Percentiles rank a stretch among this genome's conserved stretches.
These are phyloP conservation scores for Camelina sativa DNA, from an alignment of 345 rosid species.

Conservation along the genomic window DNA sequence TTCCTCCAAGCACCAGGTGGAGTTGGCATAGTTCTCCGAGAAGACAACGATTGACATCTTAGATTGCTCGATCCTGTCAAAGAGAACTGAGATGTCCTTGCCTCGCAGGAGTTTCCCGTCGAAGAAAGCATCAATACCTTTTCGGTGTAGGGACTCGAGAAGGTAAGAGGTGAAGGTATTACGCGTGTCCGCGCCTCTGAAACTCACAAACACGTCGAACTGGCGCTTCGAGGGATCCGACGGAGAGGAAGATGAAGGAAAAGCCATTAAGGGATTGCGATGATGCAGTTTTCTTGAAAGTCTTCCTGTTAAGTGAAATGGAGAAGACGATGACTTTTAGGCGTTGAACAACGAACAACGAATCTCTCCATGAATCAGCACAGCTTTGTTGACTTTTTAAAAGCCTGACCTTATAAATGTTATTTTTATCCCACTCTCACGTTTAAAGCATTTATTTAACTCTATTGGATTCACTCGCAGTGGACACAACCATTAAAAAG, in stretches of 20 bases:
- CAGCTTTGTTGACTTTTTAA: slow-evolving; percentile 28
- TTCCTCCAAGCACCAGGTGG: slow-evolving; percentile 48
- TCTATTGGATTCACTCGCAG: too few relatives aligned
- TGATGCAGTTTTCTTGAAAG: neutral
- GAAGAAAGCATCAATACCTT: slow-evolving; percentile 34
- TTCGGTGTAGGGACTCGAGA: neutral
- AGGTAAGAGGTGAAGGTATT: slow-evolving; percentile 37
- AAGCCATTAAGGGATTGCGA: neutral
- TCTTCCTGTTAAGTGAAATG: neutral
- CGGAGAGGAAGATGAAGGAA: neutral
- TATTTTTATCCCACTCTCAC: neutral
- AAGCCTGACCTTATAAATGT: too few relatives aligned
- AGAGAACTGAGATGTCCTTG: slow-evolving; percentile 5
- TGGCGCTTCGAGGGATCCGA: neutral
- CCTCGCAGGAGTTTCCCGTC: slow-evolving; percentile 36
- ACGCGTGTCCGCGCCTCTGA: slow-evolving; percentile 42
- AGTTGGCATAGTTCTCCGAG: slow-evolving; percentile 41
- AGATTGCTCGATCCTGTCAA: slow-evolving; percentile 37
- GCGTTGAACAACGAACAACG: too few relatives aligned
- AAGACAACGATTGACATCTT: slow-evolving; percentile 40
- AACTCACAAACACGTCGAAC: slow-evolving; percentile 46
- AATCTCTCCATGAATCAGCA: neutral
- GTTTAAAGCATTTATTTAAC: neutral
- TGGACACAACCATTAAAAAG: too few relatives aligned
- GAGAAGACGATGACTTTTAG: slow-evolving; percentile 6